Evolutionary conservation across 345 rosid species (phyloP).

Genomic region (Eucalyptus cloeziana): DNA sequence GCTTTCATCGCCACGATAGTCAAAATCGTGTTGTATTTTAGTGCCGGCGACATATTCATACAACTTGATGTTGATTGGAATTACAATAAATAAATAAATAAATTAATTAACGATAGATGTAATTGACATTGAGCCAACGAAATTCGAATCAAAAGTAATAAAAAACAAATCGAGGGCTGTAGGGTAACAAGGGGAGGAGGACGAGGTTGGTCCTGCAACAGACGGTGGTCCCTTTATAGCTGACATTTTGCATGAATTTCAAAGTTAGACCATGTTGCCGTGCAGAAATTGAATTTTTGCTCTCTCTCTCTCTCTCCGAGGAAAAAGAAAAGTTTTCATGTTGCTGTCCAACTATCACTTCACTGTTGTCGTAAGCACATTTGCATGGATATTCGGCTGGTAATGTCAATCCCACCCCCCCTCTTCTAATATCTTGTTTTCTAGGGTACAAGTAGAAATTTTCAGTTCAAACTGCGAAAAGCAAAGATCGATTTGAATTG

Average conservation of each 20-base stretch:
- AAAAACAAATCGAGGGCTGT: background rate
- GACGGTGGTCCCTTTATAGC: background rate
- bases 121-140: background rate
- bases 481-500: background rate
- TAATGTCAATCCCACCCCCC: background rate
- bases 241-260: background rate
- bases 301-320: background rate
- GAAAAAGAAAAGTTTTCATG: background rate
- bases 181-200: background rate
- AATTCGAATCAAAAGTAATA: background rate
- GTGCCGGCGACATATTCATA: background rate
- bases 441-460: background rate
- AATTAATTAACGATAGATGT: background rate
- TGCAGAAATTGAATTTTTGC: background rate
- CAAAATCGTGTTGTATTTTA: background rate
- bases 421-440: background rate
- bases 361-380: background rate
- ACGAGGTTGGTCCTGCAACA: background rate
- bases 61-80: background rate
- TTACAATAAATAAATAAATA: background rate
- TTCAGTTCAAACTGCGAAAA: background rate
- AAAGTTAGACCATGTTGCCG: background rate
- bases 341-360: background rate
- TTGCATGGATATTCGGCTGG: background rate
- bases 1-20: background rate